Evolutionary conservation across 1,284 basidiomycete species (phyloP).

Genomic region (Inonotus hispidus): DNA sequence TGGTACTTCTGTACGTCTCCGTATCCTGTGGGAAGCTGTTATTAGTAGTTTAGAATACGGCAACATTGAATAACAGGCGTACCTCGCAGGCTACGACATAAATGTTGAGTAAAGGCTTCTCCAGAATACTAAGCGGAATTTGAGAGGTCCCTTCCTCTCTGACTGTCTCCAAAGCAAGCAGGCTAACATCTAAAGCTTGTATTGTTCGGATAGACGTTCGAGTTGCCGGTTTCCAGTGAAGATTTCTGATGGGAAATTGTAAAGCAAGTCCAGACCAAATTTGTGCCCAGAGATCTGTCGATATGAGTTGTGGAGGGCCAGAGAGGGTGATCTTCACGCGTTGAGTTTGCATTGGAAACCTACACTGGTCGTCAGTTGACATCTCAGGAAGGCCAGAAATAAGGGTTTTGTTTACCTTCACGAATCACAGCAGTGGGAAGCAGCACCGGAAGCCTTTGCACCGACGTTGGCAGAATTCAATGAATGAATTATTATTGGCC

Average conservation of each 20-base stretch:
- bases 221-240: constrained; percentile 83
- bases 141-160: constrained; percentile 73
- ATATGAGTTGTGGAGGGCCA: constrained; percentile 54
- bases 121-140: constrained; percentile 73
- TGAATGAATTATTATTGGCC: no score
- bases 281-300: constrained; percentile 66
- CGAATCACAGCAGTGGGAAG: not conserved
- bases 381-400: no score
- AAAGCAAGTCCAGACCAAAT: constrained; percentile 58
- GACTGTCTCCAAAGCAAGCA: constrained; percentile 67
- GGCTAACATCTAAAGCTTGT: constrained; percentile 74
- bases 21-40: constrained; percentile 52
- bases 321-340: constrained; percentile 62
- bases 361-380: not conserved
- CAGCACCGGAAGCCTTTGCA: not conserved
- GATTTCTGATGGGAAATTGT: constrained; percentile 81
- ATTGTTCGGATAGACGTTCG: constrained; percentile 76
- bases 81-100: constrained; percentile 89
- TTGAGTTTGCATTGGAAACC: constrained; percentile 28
- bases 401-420: not conserved
- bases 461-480: no score
- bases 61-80: constrained; percentile 19
- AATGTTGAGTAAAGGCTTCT: constrained; percentile 80
- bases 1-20: constrained; percentile 74
- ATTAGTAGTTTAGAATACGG: not conserved